Evolutionary conservation across 2,329 filamentous ascomycete genomes (phyloP), one percentile per base, ranked within the genome.

Genomic region (Penicillium sp.): DNA sequence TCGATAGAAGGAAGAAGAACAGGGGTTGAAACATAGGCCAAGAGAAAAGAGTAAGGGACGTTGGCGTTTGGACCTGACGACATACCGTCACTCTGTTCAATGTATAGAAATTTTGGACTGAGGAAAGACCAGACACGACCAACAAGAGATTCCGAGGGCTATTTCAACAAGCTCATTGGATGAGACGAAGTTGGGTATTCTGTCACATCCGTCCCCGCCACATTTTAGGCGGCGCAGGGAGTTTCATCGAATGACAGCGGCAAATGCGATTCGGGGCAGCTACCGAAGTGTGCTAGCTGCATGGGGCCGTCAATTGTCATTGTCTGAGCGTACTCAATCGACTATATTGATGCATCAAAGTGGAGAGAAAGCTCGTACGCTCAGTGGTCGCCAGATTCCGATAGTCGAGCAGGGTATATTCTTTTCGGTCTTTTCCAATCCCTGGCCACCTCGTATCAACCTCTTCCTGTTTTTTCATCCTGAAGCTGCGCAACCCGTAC

Each of bases 11-110:
- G 42, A 22, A 28, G 4, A 41, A 41, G 36, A 40, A 44, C 41
- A 38, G 44, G 49, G 47, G 49, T 18, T 43, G 33, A 48, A 54
- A 53, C 50, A 54, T 33, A 51, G 41, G 16, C 14, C 7, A n/a
- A 30, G 22, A 25, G 3, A 25, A 25, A 3, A 25, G 22, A 25
- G 22, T 18, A 41, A 31, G 18, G 25, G 25, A 35, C 7, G 46
- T 47, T 47, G 16, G 45, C 35, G 42, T 41, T 28, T 46, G 38
- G 27, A 29, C 45, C 49, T 54, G 42, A 47, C 36, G 39, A 25
- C 28, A 39, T 38, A 25, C 31, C 35, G 43, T 46, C 31, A 36
- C 37, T 25, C 22, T 25, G 4, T 25, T 8, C 22, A 25, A 25
- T 6, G 19, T 22, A 25, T 25, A 25, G 22, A 25, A 7, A 22